phyloP scores from a whole-genome alignment of 2,329 filamentous ascomycete species.

The Venturia asperata region DNA sequence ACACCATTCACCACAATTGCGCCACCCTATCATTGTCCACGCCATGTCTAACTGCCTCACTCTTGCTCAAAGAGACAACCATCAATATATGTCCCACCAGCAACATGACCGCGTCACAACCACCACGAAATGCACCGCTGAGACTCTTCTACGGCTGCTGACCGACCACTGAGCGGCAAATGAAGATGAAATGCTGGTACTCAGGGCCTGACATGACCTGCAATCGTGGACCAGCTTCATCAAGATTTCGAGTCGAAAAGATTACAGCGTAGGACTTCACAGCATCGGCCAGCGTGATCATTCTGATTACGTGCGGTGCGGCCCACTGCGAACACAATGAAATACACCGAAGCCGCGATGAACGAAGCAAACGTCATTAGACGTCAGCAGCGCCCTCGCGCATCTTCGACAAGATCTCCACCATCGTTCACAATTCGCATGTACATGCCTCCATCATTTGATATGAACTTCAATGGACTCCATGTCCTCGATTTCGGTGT shows the following conservation, averaged over 20 bases:
- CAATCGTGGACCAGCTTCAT: no score
- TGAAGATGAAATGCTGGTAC: no score
- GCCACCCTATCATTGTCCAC: neutral
- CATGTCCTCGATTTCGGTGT: slow-evolving; percentile 32
- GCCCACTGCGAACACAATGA: neutral
- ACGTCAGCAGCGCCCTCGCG: neutral
- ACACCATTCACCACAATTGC: no score
- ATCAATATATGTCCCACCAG: no score
- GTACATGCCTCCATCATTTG: neutral
- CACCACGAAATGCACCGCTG: no score
- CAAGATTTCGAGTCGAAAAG: neutral
- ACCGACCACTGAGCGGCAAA: no score
- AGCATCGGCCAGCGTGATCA: neutral
- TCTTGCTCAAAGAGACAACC: no score
- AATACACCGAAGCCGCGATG: neutral
- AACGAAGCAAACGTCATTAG: neutral
- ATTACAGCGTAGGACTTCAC: neutral
- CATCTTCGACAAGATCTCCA: neutral
- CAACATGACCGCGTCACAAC: no score
- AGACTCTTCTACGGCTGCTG: no score
- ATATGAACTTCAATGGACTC: slow-evolving; percentile 16
- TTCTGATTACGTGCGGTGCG: neutral
- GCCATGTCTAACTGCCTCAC: no score
- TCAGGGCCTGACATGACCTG: no score
- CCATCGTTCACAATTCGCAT: neutral